Evolutionary conservation across 768 basidiomycete species (phyloP).

Genomic region (Tephrocybe sp.): DNA sequence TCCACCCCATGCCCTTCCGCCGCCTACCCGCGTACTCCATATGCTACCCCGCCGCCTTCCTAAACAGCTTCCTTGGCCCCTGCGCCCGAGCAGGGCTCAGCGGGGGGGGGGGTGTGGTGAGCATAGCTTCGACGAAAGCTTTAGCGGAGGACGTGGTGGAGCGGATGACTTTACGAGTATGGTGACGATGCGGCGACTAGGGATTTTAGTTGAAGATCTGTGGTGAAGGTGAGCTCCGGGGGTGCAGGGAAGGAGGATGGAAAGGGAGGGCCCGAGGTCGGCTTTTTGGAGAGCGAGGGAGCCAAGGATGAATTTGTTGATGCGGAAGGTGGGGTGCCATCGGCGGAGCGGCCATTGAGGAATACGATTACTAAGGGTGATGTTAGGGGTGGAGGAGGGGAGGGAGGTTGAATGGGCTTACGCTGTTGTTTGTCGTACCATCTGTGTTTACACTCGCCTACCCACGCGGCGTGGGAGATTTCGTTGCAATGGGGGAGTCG

Average conservation of each 20-base stretch:
- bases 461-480: constrained; percentile 82
- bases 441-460: constrained; percentile 85
- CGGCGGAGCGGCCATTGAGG: constrained; percentile 93
- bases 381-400: constrained; percentile 2
- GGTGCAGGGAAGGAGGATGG: too few relatives aligned
- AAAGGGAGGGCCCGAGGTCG: constrained; percentile 62
- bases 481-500: constrained; percentile 77
- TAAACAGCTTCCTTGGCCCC: constrained; percentile 70
- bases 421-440: constrained; percentile 98
- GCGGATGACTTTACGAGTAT: constrained; percentile 77
- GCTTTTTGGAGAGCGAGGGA: constrained; percentile 71
- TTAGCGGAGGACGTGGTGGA: constrained; percentile 87
- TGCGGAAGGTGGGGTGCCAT: constrained; percentile 83
- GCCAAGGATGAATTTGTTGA: constrained; percentile 93
- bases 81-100: too few relatives aligned
- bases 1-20: constrained; percentile 95
- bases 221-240: constrained; percentile 70
- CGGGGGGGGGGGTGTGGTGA: too few relatives aligned
- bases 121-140: constrained; percentile 77
- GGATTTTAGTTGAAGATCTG: too few relatives aligned
- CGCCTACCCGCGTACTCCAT: constrained; percentile 87
- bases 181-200: too few relatives aligned
- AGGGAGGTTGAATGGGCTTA: constrained; percentile 40
- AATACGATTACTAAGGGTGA: constrained; percentile 90
- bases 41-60: constrained; percentile 77